phyloP scores from a whole-genome alignment of 352 stramenopile genomes.

The Thraustochytrium sp. region DNA sequence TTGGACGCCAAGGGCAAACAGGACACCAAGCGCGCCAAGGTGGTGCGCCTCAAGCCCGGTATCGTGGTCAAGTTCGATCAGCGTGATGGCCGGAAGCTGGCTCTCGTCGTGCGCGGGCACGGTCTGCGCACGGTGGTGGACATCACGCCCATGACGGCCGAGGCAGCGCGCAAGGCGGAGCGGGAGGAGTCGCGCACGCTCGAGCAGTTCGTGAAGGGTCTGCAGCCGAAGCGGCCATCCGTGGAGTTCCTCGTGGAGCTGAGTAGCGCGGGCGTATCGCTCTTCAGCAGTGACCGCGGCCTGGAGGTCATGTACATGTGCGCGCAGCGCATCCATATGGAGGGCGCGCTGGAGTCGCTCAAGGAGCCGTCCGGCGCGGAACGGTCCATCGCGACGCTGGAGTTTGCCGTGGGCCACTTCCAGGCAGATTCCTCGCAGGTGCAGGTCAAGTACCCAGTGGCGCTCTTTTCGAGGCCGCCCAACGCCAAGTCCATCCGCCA shows the following conservation, averaged over 20 bases:
- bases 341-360: neutral
- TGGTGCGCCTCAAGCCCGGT: constrained; percentile 13
- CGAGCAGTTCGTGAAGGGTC: neutral
- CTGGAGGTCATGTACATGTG: constrained; percentile 23
- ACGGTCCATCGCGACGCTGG: neutral
- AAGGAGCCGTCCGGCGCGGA: neutral
- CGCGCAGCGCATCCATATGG: constrained; percentile 3
- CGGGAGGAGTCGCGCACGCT: neutral
- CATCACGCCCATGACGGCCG: neutral
- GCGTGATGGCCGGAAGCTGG: neutral
- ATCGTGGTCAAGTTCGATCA: neutral
- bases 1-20: neutral
- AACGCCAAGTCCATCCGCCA: neutral
- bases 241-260: constrained; percentile 21
- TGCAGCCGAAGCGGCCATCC: neutral
- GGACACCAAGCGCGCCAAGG: neutral
- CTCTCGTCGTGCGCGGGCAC: neutral
- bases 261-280: constrained; percentile 5
- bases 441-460: constrained; percentile 23
- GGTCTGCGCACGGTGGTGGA: neutral
- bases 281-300: neutral
- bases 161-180: neutral
- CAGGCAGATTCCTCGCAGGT: constrained; percentile 39
- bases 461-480: neutral
- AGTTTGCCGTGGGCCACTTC: constrained; percentile 22